phyloP scores from a whole-genome alignment of 2,329 filamentous ascomycete species.

The Phaeophleospora eucalypticola region DNA sequence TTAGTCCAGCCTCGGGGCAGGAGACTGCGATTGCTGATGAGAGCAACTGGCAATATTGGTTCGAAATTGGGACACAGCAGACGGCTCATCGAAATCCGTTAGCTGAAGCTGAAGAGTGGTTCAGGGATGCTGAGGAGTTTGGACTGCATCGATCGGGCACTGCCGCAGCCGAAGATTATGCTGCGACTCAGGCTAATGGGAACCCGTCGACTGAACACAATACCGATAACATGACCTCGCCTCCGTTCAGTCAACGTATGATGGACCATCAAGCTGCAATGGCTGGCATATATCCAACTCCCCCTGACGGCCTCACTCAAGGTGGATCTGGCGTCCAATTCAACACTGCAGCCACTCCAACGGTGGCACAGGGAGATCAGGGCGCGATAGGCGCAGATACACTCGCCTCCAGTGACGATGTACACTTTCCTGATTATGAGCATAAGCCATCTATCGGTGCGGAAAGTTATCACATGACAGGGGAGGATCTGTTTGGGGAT shows the following conservation, averaged over 20 bases:
- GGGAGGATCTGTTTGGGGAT: conserved; percentile 62
- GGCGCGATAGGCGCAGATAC: conserved; percentile 1
- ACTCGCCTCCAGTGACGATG: conserved; percentile 6
- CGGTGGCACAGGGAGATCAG: conserved; percentile 14
- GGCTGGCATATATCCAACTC: conserved; percentile 66
- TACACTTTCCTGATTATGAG: conserved; percentile 28
- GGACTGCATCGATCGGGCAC: not conserved
- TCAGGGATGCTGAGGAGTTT: conserved; percentile 19
- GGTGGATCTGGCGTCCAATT: conserved; percentile 21
- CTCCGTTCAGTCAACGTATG: conserved; percentile 34
- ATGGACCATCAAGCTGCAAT: conserved; percentile 37
- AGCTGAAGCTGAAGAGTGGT: conserved; percentile 29
- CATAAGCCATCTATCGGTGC: not conserved
- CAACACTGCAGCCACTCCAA: conserved; percentile 13
- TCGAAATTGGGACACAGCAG: conserved; percentile 13
- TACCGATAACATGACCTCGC: conserved; percentile 16
- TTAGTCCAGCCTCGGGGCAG: not conserved
- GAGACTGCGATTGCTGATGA: not conserved
- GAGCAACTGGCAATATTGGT: conserved; percentile 24
- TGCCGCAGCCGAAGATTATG: not conserved
- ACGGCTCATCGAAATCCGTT: conserved; percentile 32
- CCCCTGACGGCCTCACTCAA: conserved; percentile 54
- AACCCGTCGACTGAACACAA: not conserved
- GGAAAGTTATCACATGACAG: conserved; percentile 34
- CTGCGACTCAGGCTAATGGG: not conserved